These are phyloP conservation scores for Rubia yunnanensis DNA, from an alignment of 257 asterid species.

Conservation along the genomic window DNA sequence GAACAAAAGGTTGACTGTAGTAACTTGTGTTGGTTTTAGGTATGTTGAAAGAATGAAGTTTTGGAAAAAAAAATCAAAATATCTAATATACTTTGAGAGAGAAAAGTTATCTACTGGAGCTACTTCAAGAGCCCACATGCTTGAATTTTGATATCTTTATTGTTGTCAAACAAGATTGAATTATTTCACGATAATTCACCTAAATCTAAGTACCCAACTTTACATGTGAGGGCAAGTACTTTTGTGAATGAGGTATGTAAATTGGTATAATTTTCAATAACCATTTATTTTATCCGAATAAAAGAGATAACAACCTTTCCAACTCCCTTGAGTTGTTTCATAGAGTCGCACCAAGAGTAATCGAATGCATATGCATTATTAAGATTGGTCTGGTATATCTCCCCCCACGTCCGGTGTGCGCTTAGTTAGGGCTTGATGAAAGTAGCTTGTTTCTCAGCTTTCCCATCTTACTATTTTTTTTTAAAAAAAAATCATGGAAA, in stretches of 20 bases:
- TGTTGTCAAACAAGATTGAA: not conserved
- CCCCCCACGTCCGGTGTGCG: not conserved
- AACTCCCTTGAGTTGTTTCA: slow-evolving; percentile 47
- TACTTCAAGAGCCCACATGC: not conserved
- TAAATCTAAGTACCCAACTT: slow-evolving; percentile 28
- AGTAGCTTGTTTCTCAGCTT: not conserved
- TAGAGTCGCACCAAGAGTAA: slow-evolving; percentile 49
- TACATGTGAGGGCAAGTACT: slow-evolving; percentile 22
- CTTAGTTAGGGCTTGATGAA: slow-evolving; percentile 4
- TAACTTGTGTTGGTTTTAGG: not conserved
- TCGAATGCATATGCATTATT: slow-evolving; percentile 52
- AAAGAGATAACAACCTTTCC: slow-evolving; percentile 20
- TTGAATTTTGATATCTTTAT: not conserved
- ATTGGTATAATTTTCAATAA: slow-evolving; percentile 11
- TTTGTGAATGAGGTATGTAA: slow-evolving; percentile 66
- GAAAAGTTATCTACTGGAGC: not conserved
- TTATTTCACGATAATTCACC: slow-evolving; percentile 26
- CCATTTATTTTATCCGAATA: not conserved
- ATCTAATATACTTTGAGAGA: not conserved
- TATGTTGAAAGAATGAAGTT: not conserved
- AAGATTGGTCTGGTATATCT: slow-evolving; percentile 77
- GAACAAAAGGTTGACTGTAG: not conserved
- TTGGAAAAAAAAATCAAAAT: not conserved
- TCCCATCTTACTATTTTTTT: not conserved
- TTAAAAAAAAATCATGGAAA: not conserved